These are phyloP conservation scores for Suillus occidentalis DNA, from an alignment of 768 basidiomycete genomes.

Conservation along the genomic window DNA sequence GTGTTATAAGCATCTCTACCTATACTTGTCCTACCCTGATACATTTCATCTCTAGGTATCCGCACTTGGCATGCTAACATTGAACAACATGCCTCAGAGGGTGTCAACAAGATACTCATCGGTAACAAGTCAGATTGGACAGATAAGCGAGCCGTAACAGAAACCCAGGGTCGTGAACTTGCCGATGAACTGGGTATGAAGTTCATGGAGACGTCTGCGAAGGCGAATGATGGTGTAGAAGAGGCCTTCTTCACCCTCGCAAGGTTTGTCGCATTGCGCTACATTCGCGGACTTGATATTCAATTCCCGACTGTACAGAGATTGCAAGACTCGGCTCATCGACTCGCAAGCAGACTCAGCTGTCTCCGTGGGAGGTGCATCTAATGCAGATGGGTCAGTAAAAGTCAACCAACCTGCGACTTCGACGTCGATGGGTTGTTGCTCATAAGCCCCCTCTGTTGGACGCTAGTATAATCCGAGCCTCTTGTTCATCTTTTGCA, in stretches of 20 bases:
- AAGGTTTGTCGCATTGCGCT: conserved; percentile 53
- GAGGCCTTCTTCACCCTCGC: conserved; percentile 98
- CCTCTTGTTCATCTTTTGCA: conserved; percentile 6
- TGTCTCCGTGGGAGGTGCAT: conserved; percentile 35
- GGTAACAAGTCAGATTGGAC: conserved; percentile 99
- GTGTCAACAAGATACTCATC: conserved; percentile 98
- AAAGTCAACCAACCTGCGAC: conserved; percentile 62
- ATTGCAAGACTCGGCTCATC: conserved; percentile 96
- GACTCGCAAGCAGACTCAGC: conserved; percentile 81
- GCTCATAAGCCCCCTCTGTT: conserved; percentile 37
- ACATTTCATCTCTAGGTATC: conserved; percentile 62
- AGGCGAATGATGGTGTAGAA: conserved; percentile 96
- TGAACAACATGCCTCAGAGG: conserved; percentile 98
- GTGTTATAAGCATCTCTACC: conserved; percentile 36
- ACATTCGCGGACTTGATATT: neutral
- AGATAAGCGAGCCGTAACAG: conserved; percentile 90
- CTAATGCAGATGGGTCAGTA: conserved; percentile 56
- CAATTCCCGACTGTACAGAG: conserved; percentile 46
- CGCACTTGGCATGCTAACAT: conserved; percentile 98
- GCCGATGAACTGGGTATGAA: conserved; percentile 92
- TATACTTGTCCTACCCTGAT: neutral
- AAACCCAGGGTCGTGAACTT: conserved; percentile 89
- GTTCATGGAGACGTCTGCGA: conserved; percentile 98
- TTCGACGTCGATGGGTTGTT: conserved; percentile 50
- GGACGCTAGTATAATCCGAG: neutral